phyloP scores from a whole-genome alignment of 768 basidiomycete species.

The Naganishia friedmannii region DNA sequence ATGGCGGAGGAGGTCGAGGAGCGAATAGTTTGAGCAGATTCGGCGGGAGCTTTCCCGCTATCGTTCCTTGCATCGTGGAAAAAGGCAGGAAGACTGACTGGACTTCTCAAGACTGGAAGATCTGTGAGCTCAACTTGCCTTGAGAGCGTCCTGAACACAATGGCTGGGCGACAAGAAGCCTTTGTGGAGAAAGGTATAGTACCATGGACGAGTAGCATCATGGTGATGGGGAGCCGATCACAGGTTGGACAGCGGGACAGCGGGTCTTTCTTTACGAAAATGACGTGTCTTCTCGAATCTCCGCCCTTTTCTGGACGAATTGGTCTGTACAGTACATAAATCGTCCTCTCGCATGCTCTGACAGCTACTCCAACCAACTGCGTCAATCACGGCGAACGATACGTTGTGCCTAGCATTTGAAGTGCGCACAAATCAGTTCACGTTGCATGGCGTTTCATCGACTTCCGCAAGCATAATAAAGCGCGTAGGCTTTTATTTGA shows the following conservation, averaged over 20 bases:
- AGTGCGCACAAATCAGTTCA: too few species aligned
- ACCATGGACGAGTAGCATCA: not conserved
- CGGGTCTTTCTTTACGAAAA: not conserved
- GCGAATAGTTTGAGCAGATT: constrained; percentile 96
- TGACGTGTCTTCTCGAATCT: not conserved
- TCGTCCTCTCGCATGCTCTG: too few species aligned
- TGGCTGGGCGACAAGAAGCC: not conserved
- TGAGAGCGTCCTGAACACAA: not conserved
- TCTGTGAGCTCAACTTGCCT: not conserved
- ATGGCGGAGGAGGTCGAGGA: constrained; percentile 84
- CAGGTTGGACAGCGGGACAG: too few species aligned
- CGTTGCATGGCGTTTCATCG: too few species aligned
- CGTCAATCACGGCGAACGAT: too few species aligned
- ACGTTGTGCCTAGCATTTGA: too few species aligned
- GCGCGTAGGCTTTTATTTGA: too few species aligned
- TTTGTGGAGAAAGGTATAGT: not conserved
- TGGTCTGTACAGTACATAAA: too few species aligned
- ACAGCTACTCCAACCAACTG: too few species aligned
- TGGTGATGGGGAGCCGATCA: not conserved
- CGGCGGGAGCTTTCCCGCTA: constrained; percentile 63
- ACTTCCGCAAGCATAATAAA: too few species aligned
- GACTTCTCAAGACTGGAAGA: not conserved
- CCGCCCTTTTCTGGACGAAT: too few species aligned
- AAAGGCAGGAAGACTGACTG: not conserved
- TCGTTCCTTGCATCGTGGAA: constrained; percentile 27